A percentile compares a stretch with the other conserved stretches of the same genome.
These are phyloP conservation scores for Aspergillus indologenus DNA, from an alignment of 495 filamentous ascomycete species.

Conservation along the genomic window DNA sequence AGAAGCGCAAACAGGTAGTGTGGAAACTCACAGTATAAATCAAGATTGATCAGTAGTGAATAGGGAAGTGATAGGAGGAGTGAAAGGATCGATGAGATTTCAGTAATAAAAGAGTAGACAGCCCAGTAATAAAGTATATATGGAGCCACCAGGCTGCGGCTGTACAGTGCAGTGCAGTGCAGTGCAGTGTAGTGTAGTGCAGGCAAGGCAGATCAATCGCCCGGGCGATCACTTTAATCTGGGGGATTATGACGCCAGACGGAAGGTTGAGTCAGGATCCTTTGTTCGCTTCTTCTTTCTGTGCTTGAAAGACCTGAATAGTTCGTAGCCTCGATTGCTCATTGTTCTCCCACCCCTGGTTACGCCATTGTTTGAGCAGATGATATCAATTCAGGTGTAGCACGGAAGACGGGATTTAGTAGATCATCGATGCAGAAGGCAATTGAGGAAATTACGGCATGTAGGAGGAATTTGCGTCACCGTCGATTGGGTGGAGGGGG, in stretches of 20 bases:
- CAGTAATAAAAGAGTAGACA: not conserved
- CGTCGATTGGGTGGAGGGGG: no score
- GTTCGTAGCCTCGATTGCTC: conserved; percentile 14
- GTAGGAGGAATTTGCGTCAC: not conserved
- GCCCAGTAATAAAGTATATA: not conserved
- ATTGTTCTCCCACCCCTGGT: conserved; percentile 17
- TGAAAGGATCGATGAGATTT: not conserved
- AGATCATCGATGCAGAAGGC: not conserved
- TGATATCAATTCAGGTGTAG: conserved; percentile 17
- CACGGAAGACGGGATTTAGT: conserved; percentile 3
- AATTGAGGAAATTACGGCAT: not conserved
- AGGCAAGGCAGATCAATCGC: not conserved
- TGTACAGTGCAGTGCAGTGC: not conserved
- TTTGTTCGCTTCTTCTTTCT: conserved; percentile 20
- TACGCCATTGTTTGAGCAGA: conserved; percentile 24
- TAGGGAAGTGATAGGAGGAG: not conserved
- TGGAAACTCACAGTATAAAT: not conserved
- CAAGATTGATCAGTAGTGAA: not conserved
- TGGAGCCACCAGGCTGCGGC: not conserved
- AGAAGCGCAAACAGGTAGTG: not conserved
- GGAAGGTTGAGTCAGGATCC: conserved; percentile 3
- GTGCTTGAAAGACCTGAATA: conserved; percentile 14
- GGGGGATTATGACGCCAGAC: not conserved
- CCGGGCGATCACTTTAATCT: conserved; percentile 2
- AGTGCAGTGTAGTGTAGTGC: not conserved